Evolutionary conservation across 805 yeast genomes (phyloP), one percentile per base, ranked within the genome.

Genomic region (Saturnispora halmiae): DNA sequence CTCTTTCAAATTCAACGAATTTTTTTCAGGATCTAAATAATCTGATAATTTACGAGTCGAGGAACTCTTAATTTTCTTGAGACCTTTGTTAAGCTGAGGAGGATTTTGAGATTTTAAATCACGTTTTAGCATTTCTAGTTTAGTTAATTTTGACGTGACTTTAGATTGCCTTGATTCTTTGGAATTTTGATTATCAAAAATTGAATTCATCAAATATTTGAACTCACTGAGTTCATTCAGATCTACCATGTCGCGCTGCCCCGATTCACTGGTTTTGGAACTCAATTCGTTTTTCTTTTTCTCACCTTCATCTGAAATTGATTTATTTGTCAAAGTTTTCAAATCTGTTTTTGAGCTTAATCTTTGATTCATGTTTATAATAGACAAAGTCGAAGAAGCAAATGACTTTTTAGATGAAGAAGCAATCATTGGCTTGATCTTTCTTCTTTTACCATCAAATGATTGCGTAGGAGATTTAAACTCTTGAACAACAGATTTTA

Each of bases 401-500:
- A 69, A 69, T 0, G 72, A 65, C 52, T 64, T 70, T 48, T 65
- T 70, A 42, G 65, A 71, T 4, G 76, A 69, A 2, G 77, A 60
- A 1, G 63, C 75, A 44, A 67, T 61, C 4, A 70, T 65, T 31
- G 26, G 26, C 10, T 22, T 38, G 6, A 22, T 32, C 25, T 22
- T 34, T 16, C 20, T 16, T 22, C 34, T 21, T 30, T 6, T 22
- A 29, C 6, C 19, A 21, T 34, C 28, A 14, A 25, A 22, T 13
- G 32, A 14, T 16, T 31, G 5, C 31, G 32, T 24, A 16, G 19
- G 36, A 30, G 34, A 15, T 24, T 31, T 38, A 10, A 45, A 11
- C 35, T 37, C 34, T 33, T 47, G 49, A 10, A 31, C 34, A 40
- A 47, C 40, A 9, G 59, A 49, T 46, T 55, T 53, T 18, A 59